Percentiles rank a stretch among this genome's conserved stretches.
Conservation (phyloP, 805 yeast species). For the Pichia ethanolica region DNA sequence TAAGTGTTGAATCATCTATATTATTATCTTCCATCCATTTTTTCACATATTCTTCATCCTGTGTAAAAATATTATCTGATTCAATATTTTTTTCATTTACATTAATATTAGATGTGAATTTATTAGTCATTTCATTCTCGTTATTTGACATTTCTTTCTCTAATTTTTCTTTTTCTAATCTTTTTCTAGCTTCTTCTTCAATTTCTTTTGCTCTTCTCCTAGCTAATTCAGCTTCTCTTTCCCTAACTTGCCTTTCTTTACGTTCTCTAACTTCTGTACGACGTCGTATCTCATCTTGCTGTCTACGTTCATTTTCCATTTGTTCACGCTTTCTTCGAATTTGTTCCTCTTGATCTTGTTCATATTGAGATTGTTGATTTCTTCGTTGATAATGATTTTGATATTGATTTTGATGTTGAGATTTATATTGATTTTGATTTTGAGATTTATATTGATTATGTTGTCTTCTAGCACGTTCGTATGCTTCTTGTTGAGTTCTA, state of each 20-base stretch:
- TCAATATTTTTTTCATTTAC: too few relatives aligned
- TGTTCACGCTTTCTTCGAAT: background rate
- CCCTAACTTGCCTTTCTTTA: background rate
- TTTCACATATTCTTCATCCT: too few relatives aligned
- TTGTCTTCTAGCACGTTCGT: slow-evolving; percentile 1
- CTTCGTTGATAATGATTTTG: background rate
- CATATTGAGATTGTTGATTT: background rate
- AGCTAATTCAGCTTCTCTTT: slow-evolving; percentile 6
- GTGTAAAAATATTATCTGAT: too few relatives aligned
- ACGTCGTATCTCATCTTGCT: slow-evolving; percentile 2
- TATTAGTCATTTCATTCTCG: background rate
- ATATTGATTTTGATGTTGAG: background rate
- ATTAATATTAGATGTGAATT: too few relatives aligned
- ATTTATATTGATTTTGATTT: background rate
- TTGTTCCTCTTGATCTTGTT: background rate
- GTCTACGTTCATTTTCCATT: slow-evolving; percentile 1
- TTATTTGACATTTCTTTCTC: background rate
- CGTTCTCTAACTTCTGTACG: background rate
- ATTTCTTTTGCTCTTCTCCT: slow-evolving; percentile 2
- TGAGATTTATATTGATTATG: background rate
- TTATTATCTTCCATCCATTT: background rate
- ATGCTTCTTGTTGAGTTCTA: background rate
- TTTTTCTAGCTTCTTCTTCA: slow-evolving; percentile 3
- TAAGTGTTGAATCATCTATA: too few relatives aligned
- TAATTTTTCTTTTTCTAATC: background rate